Evolutionary conservation across 768 basidiomycete genomes (phyloP), one percentile per base, ranked within the genome.

Genomic region (Hypholoma fasciculare): DNA sequence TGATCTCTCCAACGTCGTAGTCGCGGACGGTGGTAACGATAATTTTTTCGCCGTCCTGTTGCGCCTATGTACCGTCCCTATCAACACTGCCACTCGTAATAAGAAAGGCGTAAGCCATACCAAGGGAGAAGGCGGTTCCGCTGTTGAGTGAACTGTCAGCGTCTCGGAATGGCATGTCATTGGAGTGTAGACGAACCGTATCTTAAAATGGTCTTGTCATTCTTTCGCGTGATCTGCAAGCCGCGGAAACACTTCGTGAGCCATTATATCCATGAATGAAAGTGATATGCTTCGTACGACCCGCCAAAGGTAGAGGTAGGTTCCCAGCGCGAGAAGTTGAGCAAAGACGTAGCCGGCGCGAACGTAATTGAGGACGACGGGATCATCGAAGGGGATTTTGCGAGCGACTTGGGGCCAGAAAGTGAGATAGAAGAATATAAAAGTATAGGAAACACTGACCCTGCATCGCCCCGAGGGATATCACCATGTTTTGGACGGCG

Each of bases 401-500:
- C 92, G 86, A 64, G 95, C 95, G 71, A 98, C 93, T 96, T 11
- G n/a, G 23, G 11, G 62, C 14, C 19, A 39, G 5, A 54, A 57
- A 46, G 26, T 44, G 7, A 34, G 14, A 17, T 23, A 2, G 23
- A 23, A 23, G 23, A 4, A 23, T 23, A 1, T 23, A 16, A 4
- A 17, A 39, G 47, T 19, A 26, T 2, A 8, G 38, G 16, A 14
- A 66, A 13, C 23, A 46, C 79, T 50, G 54, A 93, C 93, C 58
- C 71, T 97, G 96, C 96, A 97, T 96, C 61, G 88, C 93, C 49
- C 87, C 93, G 63, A 98, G 89, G 53, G 94, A 96, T 68, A 98
- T 83, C 64, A 90, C 81, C 58, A 98, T 79, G 74, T 92, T 96
- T 67, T 88, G 82, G 30, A 94, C 75, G 49, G 86, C 87, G 34